A percentile compares a stretch with the other conserved stretches of the same genome.
phyloP scores from a whole-genome alignment of 306 rosid genomes.

The Rubus parviflorus region DNA sequence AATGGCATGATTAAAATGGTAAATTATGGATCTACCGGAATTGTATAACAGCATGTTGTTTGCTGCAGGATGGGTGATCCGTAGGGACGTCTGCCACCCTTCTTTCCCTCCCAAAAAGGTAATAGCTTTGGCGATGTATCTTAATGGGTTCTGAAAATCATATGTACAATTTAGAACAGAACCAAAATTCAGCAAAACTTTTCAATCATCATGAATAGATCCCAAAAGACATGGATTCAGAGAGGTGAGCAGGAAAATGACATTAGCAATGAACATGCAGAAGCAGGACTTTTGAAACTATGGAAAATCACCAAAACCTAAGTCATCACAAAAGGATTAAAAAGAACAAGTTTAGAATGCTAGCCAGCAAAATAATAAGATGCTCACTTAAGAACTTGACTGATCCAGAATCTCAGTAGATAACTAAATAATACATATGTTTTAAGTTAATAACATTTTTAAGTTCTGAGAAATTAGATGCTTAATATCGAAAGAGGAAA shows the following conservation, averaged over 20 bases:
- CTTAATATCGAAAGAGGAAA: not conserved
- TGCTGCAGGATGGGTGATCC: conserved; percentile 99
- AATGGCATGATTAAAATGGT: conserved; percentile 22
- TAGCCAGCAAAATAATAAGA: not conserved
- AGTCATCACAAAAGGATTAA: not conserved
- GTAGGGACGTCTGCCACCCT: conserved; percentile 97
- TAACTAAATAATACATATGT: not conserved
- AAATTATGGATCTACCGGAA: conserved; percentile 55
- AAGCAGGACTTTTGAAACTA: not conserved
- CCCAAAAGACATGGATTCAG: not conserved
- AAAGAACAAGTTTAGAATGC: not conserved
- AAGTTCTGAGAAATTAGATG: not conserved
- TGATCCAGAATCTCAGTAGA: not conserved
- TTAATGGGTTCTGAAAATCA: conserved; percentile 81
- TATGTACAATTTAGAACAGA: conserved; percentile 28
- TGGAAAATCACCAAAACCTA: not conserved
- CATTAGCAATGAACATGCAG: not conserved
- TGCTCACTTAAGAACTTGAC: not conserved
- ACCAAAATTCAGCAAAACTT: not conserved
- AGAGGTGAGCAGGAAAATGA: not conserved
- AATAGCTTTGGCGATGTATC: conserved; percentile 94
- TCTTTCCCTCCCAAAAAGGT: conserved; percentile 97
- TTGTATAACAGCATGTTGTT: conserved; percentile 97
- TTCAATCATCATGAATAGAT: conserved; percentile 17
- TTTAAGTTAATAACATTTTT: not conserved